phyloP scores from a whole-genome alignment of 2,329 filamentous ascomycete genomes.

The Calcarisporium arbuscula region DNA sequence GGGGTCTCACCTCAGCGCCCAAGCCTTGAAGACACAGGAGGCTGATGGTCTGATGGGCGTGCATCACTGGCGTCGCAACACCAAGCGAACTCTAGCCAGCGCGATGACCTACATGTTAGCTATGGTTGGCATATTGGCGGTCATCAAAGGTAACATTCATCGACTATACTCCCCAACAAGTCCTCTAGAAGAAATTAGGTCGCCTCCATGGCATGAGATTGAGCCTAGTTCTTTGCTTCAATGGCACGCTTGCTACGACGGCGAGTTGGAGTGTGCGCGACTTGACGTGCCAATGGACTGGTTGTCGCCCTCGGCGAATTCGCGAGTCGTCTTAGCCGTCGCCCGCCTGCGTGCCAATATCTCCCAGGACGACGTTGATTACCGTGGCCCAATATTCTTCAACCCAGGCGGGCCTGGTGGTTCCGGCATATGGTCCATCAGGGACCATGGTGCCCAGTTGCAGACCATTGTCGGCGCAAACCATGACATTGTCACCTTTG shows the following conservation, averaged over 20 bases:
- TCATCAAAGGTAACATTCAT: no score
- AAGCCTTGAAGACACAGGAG: no score
- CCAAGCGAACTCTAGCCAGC: no score
- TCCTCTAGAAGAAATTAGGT: no score
- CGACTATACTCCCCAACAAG: no score
- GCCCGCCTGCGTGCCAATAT: slow-evolving; percentile 25
- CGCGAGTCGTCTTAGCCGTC: slow-evolving; percentile 25
- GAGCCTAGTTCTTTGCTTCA: no score
- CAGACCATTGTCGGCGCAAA: slow-evolving; percentile 42
- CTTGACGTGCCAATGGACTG: slow-evolving; percentile 30
- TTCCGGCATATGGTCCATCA: slow-evolving; percentile 33
- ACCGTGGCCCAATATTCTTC: slow-evolving; percentile 25
- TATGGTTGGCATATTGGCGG: no score
- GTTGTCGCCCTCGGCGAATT: slow-evolving; percentile 19
- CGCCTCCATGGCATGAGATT: no score
- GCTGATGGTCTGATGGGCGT: no score
- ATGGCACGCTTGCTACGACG: slow-evolving; percentile 26
- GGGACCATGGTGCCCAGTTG: slow-evolving; percentile 21
- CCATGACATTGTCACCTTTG: slow-evolving; percentile 45
- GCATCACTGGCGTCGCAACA: no score
- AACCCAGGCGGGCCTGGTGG: slow-evolving; percentile 42
- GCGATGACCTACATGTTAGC: no score
- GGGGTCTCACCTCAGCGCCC: no score
- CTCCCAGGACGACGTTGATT: slow-evolving; percentile 12
- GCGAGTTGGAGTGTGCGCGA: slow-evolving; percentile 24